Base-by-base conservation (phyloP, 2,329 filamentous ascomycete species). In the Chlorencoelia australis region DNA sequence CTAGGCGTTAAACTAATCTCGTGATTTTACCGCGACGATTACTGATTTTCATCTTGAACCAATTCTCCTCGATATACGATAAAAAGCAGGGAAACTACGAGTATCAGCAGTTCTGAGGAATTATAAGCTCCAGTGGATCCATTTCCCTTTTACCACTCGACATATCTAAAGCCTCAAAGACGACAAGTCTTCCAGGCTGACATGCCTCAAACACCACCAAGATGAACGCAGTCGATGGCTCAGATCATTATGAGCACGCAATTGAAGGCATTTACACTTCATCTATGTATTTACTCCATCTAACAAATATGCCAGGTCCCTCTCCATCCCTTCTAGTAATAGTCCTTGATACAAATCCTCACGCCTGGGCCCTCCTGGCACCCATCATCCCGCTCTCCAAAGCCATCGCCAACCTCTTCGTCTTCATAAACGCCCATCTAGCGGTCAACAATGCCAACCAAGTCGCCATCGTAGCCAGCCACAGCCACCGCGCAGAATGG, bases 401-500 rank as follows among this genome's bases (percentile, higher is more conserved):
- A 53, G 86, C 86, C 43, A 69, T 98, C 42, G 85, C 89, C 43
- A 82, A 89, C 62, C 73, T 96, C 45, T 79, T 96, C 53, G 81
- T 98, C 65, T 96, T 95, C 64, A 79, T 95, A 64, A 96, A 98
- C 60, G 86, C 89, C 37, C 93, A 98, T 57, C 73, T 98, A 20
- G 87, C 91, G 48, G 88, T 89, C 57, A 93, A 88, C 61, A 89
- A 91, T 59, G 76, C 83, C 37, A 96, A 96, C 62, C 83, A 89
- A 59, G 84, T 96, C 32, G 87, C 88, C 43, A 74, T 98, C 11
- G 75, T 98, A 43, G 91, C 89, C 21, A 86, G 86, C 7, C 91
- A 98, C 58, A 79, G 78, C 47, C 81, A 91, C 54, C 79, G 82
- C 45, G 85, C 89, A 39, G 72, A 79, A 54, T 98, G 88, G 78